Evolutionary conservation across 176 grass and related monocot species (phyloP).

Genomic region (Metroxylon sagu): DNA sequence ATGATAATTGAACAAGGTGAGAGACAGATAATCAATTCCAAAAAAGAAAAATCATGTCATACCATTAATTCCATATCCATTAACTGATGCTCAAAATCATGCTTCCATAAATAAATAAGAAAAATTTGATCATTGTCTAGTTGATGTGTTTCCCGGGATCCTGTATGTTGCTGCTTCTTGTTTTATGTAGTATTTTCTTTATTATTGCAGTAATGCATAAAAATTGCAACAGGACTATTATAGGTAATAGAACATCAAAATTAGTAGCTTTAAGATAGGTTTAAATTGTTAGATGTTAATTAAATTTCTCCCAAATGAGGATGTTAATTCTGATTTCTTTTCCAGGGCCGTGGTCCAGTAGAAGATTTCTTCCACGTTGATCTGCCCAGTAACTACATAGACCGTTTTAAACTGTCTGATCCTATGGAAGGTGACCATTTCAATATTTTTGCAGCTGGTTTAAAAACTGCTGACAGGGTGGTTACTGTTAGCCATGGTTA

Average conservation of each 20-base stretch:
- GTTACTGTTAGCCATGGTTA: conserved; percentile 93
- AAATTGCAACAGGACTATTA: too few species aligned
- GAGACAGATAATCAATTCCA: too few species aligned
- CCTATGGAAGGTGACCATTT: conserved; percentile 76
- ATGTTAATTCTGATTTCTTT: conserved; percentile 17
- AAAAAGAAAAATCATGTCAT: too few species aligned
- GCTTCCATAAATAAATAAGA: too few species aligned
- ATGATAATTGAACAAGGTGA: too few species aligned
- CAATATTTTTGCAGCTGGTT: conserved; percentile 85
- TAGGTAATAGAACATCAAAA: too few species aligned
- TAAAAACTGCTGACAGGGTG: conserved; percentile 77
- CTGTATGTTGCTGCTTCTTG: too few species aligned
- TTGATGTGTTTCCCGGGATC: background rate
- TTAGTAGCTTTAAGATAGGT: background rate
- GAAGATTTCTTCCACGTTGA: conserved; percentile 62
- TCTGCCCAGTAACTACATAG: conserved; percentile 67
- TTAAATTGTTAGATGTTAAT: background rate
- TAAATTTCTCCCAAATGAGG: background rate
- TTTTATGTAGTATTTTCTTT: too few species aligned
- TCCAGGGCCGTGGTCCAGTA: conserved; percentile 83
- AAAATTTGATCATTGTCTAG: background rate
- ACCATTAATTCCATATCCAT: too few species aligned
- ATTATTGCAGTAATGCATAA: too few species aligned
- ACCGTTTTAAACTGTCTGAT: conserved; percentile 66
- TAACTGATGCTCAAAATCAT: too few species aligned